phyloP scores from a whole-genome alignment of 1,139 yeast species.

The Taphrina betulina region DNA sequence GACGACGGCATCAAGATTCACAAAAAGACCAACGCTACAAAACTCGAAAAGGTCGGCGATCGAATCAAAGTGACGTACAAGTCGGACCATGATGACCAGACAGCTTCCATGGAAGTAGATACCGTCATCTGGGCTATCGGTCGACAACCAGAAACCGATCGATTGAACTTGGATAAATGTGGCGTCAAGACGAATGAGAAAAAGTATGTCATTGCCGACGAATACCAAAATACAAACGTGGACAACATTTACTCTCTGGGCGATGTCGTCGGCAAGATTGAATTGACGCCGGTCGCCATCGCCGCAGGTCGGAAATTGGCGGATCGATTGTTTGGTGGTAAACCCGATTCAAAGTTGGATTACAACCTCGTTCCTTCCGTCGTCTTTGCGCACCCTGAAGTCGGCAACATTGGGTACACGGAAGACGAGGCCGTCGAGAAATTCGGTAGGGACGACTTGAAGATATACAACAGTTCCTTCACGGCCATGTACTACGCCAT shows the following conservation, averaged over 20 bases:
- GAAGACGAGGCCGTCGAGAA: constrained; percentile 72
- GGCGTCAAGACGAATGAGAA: constrained; percentile 63
- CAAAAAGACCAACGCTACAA: constrained; percentile 56
- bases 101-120: constrained; percentile 63
- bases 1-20: constrained; percentile 78
- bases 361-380: constrained; percentile 86
- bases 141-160: constrained; percentile 68
- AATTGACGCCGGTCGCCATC: constrained; percentile 96
- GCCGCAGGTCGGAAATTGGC: constrained; percentile 96
- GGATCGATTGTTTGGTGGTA: constrained; percentile 85
- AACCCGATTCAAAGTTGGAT: constrained; percentile 63
- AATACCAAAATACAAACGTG: constrained; percentile 77
- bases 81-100: constrained; percentile 48
- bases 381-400: constrained; percentile 94
- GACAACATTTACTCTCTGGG: constrained; percentile 80
- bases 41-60: constrained; percentile 53
- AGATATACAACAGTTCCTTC: constrained; percentile 77
- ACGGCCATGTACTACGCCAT: constrained; percentile 92
- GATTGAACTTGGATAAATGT: constrained; percentile 68
- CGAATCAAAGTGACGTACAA: constrained; percentile 61
- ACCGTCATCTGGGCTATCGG: constrained; percentile 91
- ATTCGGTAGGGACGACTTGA: constrained; percentile 78
- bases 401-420: constrained; percentile 85
- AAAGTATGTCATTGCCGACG: constrained; percentile 71
- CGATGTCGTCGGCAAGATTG: constrained; percentile 82